Base-by-base conservation (phyloP, 306 rosid species). In the Sindora glabra region DNA sequence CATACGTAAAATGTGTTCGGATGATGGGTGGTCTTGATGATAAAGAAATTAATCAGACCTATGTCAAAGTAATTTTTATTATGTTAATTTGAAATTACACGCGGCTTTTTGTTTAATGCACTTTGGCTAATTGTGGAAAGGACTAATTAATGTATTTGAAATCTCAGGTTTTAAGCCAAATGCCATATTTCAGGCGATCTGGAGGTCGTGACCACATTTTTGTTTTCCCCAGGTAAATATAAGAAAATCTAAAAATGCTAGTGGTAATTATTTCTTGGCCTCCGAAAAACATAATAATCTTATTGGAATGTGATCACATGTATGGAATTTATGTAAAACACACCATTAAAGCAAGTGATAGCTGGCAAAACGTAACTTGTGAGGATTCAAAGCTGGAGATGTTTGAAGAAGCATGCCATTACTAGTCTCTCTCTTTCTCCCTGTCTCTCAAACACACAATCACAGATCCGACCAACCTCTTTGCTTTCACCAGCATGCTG, bases 171-270 rank as follows among this genome's bases (percentile, higher is more conserved):
- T 55, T 86, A 45, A 79, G 94, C 69, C 99, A 89, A 83, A 86
- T 92, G 96, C 95, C 97, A 17, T 80, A 83, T 74, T 92, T 92
- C 80, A 83, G 97, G 62, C 74, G 79, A 72, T 92, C 99, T 50
- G 99, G 95, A 56, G 99, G 99, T 33, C 88, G 94, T 16, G 73
- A 89, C 69, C 99, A 92, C 60, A 82, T 92, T 37, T 92, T 92
- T 78, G 95, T 92, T 65, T 92, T 92, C 48, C 90, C 99, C 5
- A 92, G 99, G 99, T 89, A 79, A 60, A 45, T 34, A 15, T 17
- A 24, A 57, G 51, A 57, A 25, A n/a, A n/a, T n/a, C n/a, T n/a
- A n/a, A n/a, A n/a, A 30, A 32, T 16, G 22, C 7, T n/a, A 8
- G 21, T 37, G 24, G 0, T 24, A 15, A n/a, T 11, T 52, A 23